Conservation (phyloP, 257 asterid genomes). For the Solanum chilense region DNA sequence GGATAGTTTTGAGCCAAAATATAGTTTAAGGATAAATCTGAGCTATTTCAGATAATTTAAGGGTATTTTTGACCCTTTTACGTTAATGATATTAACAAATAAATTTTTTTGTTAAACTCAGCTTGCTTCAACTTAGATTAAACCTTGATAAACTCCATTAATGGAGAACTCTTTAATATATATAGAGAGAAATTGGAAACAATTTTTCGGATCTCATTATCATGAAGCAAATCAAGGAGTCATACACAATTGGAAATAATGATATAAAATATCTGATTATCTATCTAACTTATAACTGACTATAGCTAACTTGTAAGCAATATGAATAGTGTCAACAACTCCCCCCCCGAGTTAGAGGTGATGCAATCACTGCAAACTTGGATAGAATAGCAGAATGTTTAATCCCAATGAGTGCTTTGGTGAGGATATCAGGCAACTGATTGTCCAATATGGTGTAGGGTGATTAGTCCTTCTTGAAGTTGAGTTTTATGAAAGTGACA, state of each 20-base stretch:
- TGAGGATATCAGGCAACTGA: neutral
- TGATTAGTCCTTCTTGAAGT: neutral
- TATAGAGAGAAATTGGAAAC: neutral
- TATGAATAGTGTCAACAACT: neutral
- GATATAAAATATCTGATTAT: too few relatives aligned
- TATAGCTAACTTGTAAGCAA: neutral
- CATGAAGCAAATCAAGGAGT: neutral
- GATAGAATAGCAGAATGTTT: neutral
- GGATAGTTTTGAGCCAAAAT: too few relatives aligned
- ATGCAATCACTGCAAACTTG: neutral
- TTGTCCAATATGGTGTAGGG: neutral
- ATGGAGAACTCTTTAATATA: neutral
- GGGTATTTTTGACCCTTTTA: too few relatives aligned
- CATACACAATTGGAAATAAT: neutral
- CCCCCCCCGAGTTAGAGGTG: neutral
- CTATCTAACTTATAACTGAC: neutral
- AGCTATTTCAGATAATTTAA: too few relatives aligned
- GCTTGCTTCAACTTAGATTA: neutral
- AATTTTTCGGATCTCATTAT: too few relatives aligned
- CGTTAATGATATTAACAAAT: too few relatives aligned
- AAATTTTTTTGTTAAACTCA: neutral
- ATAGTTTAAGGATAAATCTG: too few relatives aligned
- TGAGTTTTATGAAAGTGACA: too few relatives aligned
- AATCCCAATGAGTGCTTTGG: neutral
- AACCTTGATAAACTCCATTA: neutral